These are phyloP conservation scores for Alternaria sp. DNA, from an alignment of 2,329 filamentous ascomycete species.

Conservation along the genomic window DNA sequence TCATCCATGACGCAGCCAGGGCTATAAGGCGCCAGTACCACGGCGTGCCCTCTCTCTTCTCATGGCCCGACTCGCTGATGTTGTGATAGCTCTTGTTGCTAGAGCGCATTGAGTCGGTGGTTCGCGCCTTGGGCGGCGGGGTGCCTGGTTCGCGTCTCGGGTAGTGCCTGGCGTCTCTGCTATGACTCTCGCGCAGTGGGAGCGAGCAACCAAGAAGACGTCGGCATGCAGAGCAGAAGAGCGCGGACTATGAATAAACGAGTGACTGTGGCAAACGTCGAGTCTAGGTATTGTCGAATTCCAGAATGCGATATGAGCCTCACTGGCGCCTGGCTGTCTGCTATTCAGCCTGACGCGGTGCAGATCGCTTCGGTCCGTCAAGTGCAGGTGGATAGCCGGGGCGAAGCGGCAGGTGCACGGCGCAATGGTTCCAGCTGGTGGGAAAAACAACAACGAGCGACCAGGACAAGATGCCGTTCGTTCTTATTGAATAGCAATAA, in stretches of 20 bases:
- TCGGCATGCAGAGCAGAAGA: conserved; percentile 22
- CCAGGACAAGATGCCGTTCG: not conserved
- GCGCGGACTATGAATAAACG: not conserved
- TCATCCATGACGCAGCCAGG: conserved; percentile 54
- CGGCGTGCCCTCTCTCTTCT: conserved; percentile 33
- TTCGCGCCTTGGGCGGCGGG: conserved; percentile 25
- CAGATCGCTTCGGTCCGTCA: conserved; percentile 27
- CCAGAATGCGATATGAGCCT: conserved; percentile 12
- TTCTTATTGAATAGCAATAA: not conserved
- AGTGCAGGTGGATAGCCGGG: conserved; percentile 15
- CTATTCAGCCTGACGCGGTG: conserved; percentile 31
- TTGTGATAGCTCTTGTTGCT: conserved; percentile 39
- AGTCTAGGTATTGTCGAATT: not conserved
- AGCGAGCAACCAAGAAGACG: conserved; percentile 7
- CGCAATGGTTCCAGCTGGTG: conserved; percentile 8
- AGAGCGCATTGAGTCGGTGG: conserved; percentile 39
- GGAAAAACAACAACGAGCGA: conserved; percentile 12
- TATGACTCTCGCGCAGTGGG: conserved; percentile 17
- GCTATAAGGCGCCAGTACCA: conserved; percentile 59
- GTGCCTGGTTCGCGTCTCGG: conserved; percentile 27
- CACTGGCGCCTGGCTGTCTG: conserved; percentile 7
- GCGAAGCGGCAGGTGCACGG: conserved; percentile 16
- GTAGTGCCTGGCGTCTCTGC: conserved; percentile 17
- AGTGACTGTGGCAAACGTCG: conserved; percentile 17
- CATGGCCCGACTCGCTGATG: conserved; percentile 30